Percentiles rank a stretch among this genome's conserved stretches.
Conservation (phyloP, 495 filamentous ascomycete genomes). For the Penicillium turbatum region DNA sequence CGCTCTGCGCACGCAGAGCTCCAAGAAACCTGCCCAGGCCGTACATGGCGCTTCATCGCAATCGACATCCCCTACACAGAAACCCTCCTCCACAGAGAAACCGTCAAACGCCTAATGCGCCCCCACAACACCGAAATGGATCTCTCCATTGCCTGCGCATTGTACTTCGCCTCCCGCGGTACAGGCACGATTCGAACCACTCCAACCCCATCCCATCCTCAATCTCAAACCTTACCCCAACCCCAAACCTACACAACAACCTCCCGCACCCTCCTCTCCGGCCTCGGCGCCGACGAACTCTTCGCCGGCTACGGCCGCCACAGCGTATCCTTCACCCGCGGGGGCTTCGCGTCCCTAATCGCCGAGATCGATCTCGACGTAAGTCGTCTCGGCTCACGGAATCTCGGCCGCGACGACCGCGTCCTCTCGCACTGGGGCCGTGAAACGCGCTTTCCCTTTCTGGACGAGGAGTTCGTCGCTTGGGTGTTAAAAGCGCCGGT, state of each 20-base stretch:
- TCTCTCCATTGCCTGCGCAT: slow-evolving; percentile 85
- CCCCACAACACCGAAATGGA: slow-evolving; percentile 99
- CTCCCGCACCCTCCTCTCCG: slow-evolving; percentile 82
- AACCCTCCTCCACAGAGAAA: slow-evolving; percentile 61
- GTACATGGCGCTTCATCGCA: slow-evolving; percentile 73
- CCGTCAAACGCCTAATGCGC: slow-evolving; percentile 71
- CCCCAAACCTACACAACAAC: slow-evolving; percentile 55
- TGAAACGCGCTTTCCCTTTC: slow-evolving; percentile 86
- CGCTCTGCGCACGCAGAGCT: slow-evolving; percentile 72
- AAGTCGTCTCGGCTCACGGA: slow-evolving; percentile 79
- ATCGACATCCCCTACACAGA: slow-evolving; percentile 83
- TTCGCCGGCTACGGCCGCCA: slow-evolving; percentile 93
- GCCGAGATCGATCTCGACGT: slow-evolving; percentile 87
- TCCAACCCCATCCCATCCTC: not conserved
- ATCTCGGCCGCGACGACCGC: slow-evolving; percentile 89
- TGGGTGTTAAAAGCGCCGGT: slow-evolving; percentile 73
- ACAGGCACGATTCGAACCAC: slow-evolving; percentile 41
- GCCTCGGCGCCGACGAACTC: slow-evolving; percentile 92
- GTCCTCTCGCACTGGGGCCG: slow-evolving; percentile 86
- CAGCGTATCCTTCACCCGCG: slow-evolving; percentile 63
- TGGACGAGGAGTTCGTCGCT: slow-evolving; percentile 79
- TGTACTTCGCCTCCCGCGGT: slow-evolving; percentile 90
- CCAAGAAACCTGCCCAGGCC: slow-evolving; percentile 60
- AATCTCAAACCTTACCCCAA: not conserved
- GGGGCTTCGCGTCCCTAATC: slow-evolving; percentile 65